Percentiles rank a stretch among this genome's conserved stretches.
These are phyloP conservation scores for Thalassiosira mediterranea DNA, from an alignment of 352 stramenopile genomes.

Conservation along the genomic window DNA sequence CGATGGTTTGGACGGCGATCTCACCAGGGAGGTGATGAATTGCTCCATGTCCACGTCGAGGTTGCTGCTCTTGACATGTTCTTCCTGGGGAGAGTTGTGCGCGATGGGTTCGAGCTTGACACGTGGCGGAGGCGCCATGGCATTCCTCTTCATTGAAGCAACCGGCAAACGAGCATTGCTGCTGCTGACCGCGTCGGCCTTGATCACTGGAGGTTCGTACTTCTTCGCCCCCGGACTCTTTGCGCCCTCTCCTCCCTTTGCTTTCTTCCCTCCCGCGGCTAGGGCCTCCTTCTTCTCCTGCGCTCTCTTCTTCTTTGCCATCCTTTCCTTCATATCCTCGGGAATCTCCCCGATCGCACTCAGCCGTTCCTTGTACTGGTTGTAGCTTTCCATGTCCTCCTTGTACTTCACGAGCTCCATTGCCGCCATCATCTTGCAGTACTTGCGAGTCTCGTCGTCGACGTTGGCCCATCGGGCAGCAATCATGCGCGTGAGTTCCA, in stretches of 20 bases:
- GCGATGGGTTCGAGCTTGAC: slow-evolving; percentile 20
- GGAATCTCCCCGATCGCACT: slow-evolving; percentile 46
- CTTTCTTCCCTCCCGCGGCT: too few species aligned
- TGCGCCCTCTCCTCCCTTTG: neutral
- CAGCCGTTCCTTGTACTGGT: slow-evolving; percentile 51
- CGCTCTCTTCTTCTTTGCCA: slow-evolving; percentile 43
- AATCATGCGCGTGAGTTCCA: slow-evolving; percentile 64
- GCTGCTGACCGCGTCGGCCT: slow-evolving; percentile 16
- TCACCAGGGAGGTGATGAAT: slow-evolving; percentile 47
- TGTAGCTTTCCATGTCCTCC: slow-evolving; percentile 74
- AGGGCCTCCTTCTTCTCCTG: slow-evolving; percentile 29
- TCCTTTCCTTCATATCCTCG: slow-evolving; percentile 45
- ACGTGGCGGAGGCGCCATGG: neutral
- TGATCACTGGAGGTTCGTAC: slow-evolving; percentile 13
- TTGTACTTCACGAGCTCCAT: slow-evolving; percentile 67
- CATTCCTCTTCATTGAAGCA: neutral
- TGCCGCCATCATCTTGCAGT: slow-evolving; percentile 74
- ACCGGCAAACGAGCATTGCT: neutral
- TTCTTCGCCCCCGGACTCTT: neutral
- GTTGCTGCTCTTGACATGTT: neutral
- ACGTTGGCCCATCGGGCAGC: slow-evolving; percentile 63
- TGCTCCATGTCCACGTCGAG: slow-evolving; percentile 50
- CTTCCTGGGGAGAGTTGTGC: too few species aligned
- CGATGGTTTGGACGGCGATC: slow-evolving; percentile 1
- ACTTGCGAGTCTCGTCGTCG: slow-evolving; percentile 51